Evolutionary conservation across 495 filamentous ascomycete genomes (phyloP).

Genomic region (Xylona heveae): DNA sequence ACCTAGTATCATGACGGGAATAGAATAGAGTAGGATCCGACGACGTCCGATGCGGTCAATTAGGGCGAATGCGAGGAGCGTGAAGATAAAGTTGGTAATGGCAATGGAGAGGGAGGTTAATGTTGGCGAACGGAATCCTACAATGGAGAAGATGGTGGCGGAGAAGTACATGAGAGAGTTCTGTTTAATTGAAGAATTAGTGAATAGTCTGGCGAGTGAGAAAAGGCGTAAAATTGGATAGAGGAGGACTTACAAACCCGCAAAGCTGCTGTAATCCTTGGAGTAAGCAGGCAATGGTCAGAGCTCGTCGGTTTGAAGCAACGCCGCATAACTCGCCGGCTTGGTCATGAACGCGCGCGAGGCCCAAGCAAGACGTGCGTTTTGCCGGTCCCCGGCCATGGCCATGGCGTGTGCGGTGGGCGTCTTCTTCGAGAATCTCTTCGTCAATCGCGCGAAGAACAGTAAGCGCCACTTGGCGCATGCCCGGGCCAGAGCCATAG

Average conservation of each 20-base stretch:
- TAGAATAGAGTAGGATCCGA: conserved; percentile 61
- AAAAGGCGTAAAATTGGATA: not conserved
- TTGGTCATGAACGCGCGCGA: too few species aligned
- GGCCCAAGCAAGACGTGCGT: not conserved
- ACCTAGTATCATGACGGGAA: conserved; percentile 62
- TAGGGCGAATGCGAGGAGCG: conserved; percentile 47
- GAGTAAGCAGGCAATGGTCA: conserved; percentile 66
- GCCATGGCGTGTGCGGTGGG: conserved; percentile 18
- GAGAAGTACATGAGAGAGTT: conserved; percentile 95
- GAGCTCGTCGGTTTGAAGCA: conserved; percentile 49
- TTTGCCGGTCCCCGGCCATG: conserved; percentile 9
- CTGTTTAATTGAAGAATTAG: conserved; percentile 14
- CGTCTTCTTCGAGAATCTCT: conserved; percentile 46
- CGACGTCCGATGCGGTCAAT: conserved; percentile 71
- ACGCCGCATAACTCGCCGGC: conserved; percentile 34
- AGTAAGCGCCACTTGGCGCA: conserved; percentile 25
- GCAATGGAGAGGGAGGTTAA: conserved; percentile 55
- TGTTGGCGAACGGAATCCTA: conserved; percentile 44
- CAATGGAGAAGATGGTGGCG: conserved; percentile 64
- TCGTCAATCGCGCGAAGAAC: conserved; percentile 43
- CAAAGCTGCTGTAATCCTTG: conserved; percentile 81
- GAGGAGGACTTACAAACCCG: conserved; percentile 44
- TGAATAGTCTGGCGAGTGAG: not conserved
- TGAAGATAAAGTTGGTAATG: conserved; percentile 65
- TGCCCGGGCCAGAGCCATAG: conserved; percentile 27